phyloP scores from a whole-genome alignment of 345 rosid genomes.

The Microcos paniculata region DNA sequence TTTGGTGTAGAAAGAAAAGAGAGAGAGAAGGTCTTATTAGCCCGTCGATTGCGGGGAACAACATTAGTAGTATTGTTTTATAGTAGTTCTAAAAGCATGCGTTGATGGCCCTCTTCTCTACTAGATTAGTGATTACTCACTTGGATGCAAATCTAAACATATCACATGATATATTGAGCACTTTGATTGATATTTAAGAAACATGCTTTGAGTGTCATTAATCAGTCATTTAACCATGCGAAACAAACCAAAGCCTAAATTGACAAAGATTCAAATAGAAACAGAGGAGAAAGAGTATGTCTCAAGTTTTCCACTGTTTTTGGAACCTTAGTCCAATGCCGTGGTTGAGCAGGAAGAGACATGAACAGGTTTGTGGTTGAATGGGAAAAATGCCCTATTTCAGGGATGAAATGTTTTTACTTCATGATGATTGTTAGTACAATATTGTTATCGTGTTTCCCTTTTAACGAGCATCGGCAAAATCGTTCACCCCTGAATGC shows the following conservation, averaged over 20 bases:
- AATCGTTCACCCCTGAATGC: not conserved
- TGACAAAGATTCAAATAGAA: not conserved
- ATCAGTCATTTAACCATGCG: not conserved
- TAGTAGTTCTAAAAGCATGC: slow-evolving; percentile 11
- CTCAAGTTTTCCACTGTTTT: not conserved
- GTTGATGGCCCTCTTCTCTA: slow-evolving; percentile 9
- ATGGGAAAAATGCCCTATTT: not conserved
- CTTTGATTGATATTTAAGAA: slow-evolving; percentile 12
- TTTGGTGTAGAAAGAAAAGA: not conserved
- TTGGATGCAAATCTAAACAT: not conserved
- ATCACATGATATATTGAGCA: not conserved
- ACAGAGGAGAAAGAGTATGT: not conserved
- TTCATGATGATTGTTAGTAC: slow-evolving; percentile 1
- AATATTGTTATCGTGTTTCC: not conserved
- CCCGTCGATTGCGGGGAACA: slow-evolving; percentile 27
- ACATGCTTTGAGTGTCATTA: not conserved
- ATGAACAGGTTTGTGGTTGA: not conserved
- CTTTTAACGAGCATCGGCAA: not conserved
- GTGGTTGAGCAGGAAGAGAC: not conserved
- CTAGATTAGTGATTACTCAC: too few relatives aligned
- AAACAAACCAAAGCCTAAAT: not conserved
- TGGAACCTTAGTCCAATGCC: not conserved
- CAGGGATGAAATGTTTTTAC: not conserved
- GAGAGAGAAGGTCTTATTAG: not conserved
- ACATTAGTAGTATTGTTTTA: not conserved